phyloP scores from a whole-genome alignment of 768 basidiomycete species.

The Lactarius hatsudake region DNA sequence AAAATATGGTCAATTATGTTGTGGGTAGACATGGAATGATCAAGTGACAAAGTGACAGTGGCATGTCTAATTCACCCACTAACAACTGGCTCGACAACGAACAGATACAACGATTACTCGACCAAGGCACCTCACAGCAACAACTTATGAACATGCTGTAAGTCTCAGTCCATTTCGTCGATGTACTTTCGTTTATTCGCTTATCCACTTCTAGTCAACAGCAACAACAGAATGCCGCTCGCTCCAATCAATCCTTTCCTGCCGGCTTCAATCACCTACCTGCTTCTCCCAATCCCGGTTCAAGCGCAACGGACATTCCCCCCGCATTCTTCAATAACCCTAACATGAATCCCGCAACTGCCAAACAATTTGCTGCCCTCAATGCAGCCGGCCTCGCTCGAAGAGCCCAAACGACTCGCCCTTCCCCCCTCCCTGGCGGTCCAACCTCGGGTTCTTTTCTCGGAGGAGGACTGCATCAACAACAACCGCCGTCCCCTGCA shows the following conservation, averaged over 20 bases:
- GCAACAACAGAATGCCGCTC: conserved; percentile 20
- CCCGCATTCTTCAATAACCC: conserved; percentile 11
- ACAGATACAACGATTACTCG: conserved; percentile 25
- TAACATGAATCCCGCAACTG: conserved; percentile 60
- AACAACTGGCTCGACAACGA: conserved; percentile 23
- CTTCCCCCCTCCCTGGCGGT: conserved; percentile 44
- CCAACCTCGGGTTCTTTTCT: conserved; percentile 64
- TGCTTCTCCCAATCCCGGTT: conserved; percentile 23
- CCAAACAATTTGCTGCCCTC: conserved; percentile 81
- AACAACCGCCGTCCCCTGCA: conserved; percentile 24
- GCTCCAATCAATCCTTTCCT: conserved; percentile 15
- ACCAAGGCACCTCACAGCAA: conserved; percentile 23
- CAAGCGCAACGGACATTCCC: conserved; percentile 12
- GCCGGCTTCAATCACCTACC: conserved; percentile 18
- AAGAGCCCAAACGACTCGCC: conserved; percentile 44
- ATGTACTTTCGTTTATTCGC: not conserved
- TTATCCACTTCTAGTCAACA: conserved; percentile 17
- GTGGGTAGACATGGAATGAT: not conserved
- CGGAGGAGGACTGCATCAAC: conserved; percentile 47
- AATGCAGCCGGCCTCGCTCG: conserved; percentile 58
- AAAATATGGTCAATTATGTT: conserved; percentile 77
- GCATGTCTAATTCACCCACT: conserved; percentile 20
- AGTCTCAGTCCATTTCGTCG: conserved; percentile 3
- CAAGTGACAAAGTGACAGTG: not conserved
- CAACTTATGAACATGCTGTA: conserved; percentile 28